Conservation (phyloP, 192 early-diverging fungal species). For the Kappamyces sp. region DNA sequence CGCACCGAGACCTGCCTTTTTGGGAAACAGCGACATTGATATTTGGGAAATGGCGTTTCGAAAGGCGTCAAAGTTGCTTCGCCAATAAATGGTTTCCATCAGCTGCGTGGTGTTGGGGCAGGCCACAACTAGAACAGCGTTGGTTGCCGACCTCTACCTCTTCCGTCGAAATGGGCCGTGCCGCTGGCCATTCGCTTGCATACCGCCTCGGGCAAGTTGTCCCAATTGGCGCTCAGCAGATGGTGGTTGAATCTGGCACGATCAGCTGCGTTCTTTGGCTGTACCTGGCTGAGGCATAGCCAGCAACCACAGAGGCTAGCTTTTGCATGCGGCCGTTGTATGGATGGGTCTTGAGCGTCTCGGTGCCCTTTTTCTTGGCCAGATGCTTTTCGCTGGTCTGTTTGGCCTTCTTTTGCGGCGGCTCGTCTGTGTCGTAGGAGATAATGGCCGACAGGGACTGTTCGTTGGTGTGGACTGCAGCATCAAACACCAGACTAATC, state of each 20-base stretch:
- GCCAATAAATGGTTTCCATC: slow-evolving; percentile 47
- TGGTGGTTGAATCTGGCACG: slow-evolving; percentile 39
- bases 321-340: slow-evolving; percentile 42
- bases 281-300: slow-evolving; percentile 32
- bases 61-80: slow-evolving; percentile 52
- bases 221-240: slow-evolving; percentile 23
- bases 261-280: not conserved
- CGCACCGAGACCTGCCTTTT: no score
- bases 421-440: no score
- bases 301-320: slow-evolving; percentile 35
- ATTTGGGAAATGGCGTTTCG: slow-evolving; percentile 36
- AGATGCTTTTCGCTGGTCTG: no score
- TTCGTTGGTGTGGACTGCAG: slow-evolving; percentile 10
- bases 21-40: not conserved
- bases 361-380: no score
- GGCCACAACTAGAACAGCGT: slow-evolving; percentile 27
- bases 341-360: no score
- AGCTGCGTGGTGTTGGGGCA: slow-evolving; percentile 18
- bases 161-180: slow-evolving; percentile 44
- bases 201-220: slow-evolving; percentile 15
- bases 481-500: slow-evolving; percentile 47
- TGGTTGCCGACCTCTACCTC: no score
- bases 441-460: no score
- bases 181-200: slow-evolving; percentile 22
- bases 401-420: no score